These are phyloP conservation scores for Arabidopsis suecica DNA, from an alignment of 345 rosid genomes.

Conservation along the genomic window DNA sequence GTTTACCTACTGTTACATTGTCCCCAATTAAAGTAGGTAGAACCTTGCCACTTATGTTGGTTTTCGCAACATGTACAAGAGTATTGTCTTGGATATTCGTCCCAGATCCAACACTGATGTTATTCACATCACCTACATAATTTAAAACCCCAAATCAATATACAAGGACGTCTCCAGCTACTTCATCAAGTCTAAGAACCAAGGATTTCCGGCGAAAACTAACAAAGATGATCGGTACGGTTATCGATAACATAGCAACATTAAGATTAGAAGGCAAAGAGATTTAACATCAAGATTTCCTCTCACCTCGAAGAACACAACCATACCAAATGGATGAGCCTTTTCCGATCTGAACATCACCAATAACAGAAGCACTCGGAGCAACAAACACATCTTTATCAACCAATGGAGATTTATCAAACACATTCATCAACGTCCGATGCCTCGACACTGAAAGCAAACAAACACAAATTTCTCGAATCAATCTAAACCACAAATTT, in stretches of 20 bases:
- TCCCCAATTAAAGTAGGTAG: slow-evolving; percentile 85
- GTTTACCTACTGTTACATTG: slow-evolving; percentile 94
- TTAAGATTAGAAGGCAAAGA: neutral
- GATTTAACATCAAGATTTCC: too few relatives aligned
- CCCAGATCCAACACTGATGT: slow-evolving; percentile 81
- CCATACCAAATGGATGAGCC: slow-evolving; percentile 97
- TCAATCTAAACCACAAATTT: slow-evolving; percentile 5
- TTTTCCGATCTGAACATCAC: slow-evolving; percentile 85
- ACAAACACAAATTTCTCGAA: neutral
- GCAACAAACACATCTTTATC: slow-evolving; percentile 93
- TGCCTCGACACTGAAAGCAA: slow-evolving; percentile 75
- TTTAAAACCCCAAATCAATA: slow-evolving; percentile 12
- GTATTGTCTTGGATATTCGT: slow-evolving; percentile 98
- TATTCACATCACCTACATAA: slow-evolving; percentile 82
- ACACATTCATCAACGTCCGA: slow-evolving; percentile 89
- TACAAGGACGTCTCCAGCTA: slow-evolving; percentile 1
- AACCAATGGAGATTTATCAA: slow-evolving; percentile 82
- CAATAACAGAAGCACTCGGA: slow-evolving; percentile 91
- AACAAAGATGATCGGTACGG: too few relatives aligned
- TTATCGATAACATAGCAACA: neutral
- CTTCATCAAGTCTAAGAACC: neutral
- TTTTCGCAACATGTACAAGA: slow-evolving; percentile 94
- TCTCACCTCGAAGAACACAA: slow-evolving; percentile 88
- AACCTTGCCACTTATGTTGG: slow-evolving; percentile 87
- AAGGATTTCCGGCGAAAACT: too few relatives aligned